Base-by-base conservation (phyloP, 176 grass and related monocot genomes). In the Urochloa ruziziensis region DNA sequence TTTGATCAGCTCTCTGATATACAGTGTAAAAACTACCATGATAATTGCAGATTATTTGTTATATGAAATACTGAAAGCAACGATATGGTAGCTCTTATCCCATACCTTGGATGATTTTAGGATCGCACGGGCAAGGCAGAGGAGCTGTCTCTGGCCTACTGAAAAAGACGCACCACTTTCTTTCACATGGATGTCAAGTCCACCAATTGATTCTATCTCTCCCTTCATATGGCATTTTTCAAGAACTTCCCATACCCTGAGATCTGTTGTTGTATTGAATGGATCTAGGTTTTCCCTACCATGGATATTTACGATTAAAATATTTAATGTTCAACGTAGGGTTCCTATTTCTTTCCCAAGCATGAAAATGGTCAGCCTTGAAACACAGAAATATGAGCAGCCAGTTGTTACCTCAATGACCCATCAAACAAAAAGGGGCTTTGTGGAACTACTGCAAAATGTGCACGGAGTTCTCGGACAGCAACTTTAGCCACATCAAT, bases 221-320 rank as follows among this genome's bases (percentile, higher is more conserved):
- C 54, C 68, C 62, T 98, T 98, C 69, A 98, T 98, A 85, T 95
- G 95, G 34, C 95, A 95, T 90, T 95, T 98, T 75, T 91, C 92
- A 90, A 98, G 95, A 79, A 82, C 92, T 77, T 93, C 92, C 95
- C 95, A 98, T 83, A 95, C 91, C 84, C 84, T 95, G 35, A 49
- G 13, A 77, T 98, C 91, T 70, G 86, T 81, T 66, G 43, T 60
- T 71, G 23, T 81, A 66, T 88, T 71, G 56, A 91, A 98, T 62
- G 92, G 95, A 82, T 98, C 95, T 61, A 98, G 88, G 75, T 98
- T 98, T 66, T 95, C 92, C 85, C 95, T 98, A 34, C 21, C 33
- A 80, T 70, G 61, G 60, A 34, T 27, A 83, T 78, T 62, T 19
- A 32, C 21, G 1, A 67, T 23, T 46, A n/a, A 58, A 77, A 63